Evolutionary conservation across 805 yeast species (phyloP).

Genomic region (Candida railenensis): DNA sequence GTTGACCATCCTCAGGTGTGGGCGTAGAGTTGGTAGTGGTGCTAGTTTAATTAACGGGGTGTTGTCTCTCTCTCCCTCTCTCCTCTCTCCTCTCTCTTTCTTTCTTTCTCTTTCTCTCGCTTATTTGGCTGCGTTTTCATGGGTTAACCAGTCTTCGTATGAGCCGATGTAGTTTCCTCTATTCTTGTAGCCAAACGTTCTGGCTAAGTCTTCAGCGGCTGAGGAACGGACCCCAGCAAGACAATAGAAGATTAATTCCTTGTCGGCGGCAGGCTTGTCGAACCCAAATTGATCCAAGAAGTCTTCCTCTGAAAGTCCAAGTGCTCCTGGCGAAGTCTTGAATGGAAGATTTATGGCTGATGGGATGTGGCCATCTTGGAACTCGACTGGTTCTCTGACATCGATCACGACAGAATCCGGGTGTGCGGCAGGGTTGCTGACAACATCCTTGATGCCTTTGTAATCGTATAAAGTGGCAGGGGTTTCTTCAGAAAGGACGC

Average conservation of each 20-base stretch:
- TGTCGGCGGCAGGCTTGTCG: slow-evolving; percentile 67
- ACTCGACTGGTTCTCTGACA: slow-evolving; percentile 90
- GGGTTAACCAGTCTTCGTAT: slow-evolving; percentile 74
- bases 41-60: no score
- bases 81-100: no score
- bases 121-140: slow-evolving; percentile 37
- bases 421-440: slow-evolving; percentile 35
- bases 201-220: slow-evolving; percentile 88
- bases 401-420: slow-evolving; percentile 67
- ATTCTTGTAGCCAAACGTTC: slow-evolving; percentile 80
- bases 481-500: slow-evolving; percentile 35
- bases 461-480: slow-evolving; percentile 53
- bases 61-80: no score
- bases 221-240: slow-evolving; percentile 89
- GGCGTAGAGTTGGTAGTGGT: no score
- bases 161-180: slow-evolving; percentile 88
- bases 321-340: slow-evolving; percentile 89
- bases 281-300: slow-evolving; percentile 81
- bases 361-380: slow-evolving; percentile 73
- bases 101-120: no score
- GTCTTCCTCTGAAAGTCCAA: slow-evolving; percentile 74
- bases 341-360: slow-evolving; percentile 84
- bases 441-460: slow-evolving; percentile 47
- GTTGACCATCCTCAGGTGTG: no score
- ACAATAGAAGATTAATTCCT: slow-evolving; percentile 86